Percentiles rank a stretch among this genome's conserved stretches.
Conservation (phyloP, 139 green algal genomes). For the Auxenochlorella pyrenoidosa region DNA sequence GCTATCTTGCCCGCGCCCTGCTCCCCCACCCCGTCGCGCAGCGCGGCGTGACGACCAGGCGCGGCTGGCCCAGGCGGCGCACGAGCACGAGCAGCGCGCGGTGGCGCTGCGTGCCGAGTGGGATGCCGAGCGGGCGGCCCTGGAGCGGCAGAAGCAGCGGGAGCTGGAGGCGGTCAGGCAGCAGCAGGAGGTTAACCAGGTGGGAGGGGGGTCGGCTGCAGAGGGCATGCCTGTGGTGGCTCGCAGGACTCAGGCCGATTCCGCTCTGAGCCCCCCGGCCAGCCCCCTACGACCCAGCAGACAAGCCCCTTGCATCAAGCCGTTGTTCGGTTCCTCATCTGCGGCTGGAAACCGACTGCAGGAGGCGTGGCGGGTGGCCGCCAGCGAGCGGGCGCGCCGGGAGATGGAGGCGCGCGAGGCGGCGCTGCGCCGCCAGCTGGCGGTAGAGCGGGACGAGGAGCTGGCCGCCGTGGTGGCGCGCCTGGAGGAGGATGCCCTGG, state of each 20-base stretch:
- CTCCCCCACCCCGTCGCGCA: neutral
- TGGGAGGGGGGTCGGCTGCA: neutral
- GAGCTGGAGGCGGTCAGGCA: slow-evolving; percentile 26
- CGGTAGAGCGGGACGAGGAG: slow-evolving; percentile 32
- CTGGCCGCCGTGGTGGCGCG: slow-evolving; percentile 32
- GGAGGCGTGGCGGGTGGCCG: slow-evolving; percentile 50
- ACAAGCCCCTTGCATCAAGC: neutral
- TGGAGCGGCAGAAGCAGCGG: slow-evolving; percentile 28
- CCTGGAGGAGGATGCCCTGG: slow-evolving; percentile 38
- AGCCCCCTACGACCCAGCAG: too few species aligned
- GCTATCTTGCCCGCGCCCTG: neutral
- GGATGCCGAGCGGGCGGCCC: slow-evolving; percentile 23
- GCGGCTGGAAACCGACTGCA: too few species aligned
- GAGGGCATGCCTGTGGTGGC: neutral
- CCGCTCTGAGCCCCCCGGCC: too few species aligned
- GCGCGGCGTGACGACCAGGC: slow-evolving; percentile 12
- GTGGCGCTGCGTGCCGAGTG: slow-evolving; percentile 29
- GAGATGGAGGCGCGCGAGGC: slow-evolving; percentile 46
- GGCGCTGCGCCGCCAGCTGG: slow-evolving; percentile 34
- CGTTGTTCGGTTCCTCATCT: too few species aligned
- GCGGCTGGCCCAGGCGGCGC: neutral
- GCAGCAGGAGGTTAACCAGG: slow-evolving; percentile 36
- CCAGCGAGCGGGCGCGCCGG: slow-evolving; percentile 44
- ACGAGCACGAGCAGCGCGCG: slow-evolving; percentile 40
- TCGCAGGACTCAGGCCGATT: neutral